Evolutionary conservation across 2,329 filamentous ascomycete genomes (phyloP), one percentile per base, ranked within the genome.

Genomic region (Sclerotinia glacialis): DNA sequence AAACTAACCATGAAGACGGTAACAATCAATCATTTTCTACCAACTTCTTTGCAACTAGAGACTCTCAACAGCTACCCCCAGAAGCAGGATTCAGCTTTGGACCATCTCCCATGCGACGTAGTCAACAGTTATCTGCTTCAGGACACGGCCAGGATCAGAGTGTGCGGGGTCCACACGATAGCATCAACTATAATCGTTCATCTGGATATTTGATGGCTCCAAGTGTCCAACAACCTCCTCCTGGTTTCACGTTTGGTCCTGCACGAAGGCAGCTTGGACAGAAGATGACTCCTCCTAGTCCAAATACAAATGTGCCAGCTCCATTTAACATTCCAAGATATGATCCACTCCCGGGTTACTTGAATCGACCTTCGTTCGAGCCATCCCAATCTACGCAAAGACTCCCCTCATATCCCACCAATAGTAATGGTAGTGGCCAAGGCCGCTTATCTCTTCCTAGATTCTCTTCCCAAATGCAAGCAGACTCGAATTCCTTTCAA

Each of bases 401-500:
- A 54, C 34, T 54, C 18, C 16, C 34, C 28, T 12, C 46, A 50
- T 53, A 31, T 28, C 49, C 47, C 42, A 31, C 31, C 16, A 11
- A 31, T 26, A 18, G 44, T 23, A 61, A 37, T 40, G n/a, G 44
- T 1, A 53, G n/a, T 31, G 11, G 46, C 1, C 60, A 40, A 63
- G 47, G 34, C 8, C 60, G 60, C 37, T 42, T 63, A 5, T 63
- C 60, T n/a, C 60, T 63, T 42, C 60, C 60, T 26, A 61, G 44
- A 6, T 21, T 40, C 47, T 2, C 44, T 61, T 61, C 58, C 26
- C 44, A 42, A 11, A 28, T 42, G 5, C 53, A 65, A n/a, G 31
- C 63, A 49, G 53, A 65, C n/a, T 49, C 52, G 5, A 46, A 65
- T 5, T 8, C 18, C 18, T 12, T 23, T 26, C 31, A 23, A 11